Percentiles rank a stretch among this genome's conserved stretches.
Conservation (phyloP, 78 protist genomes). For the Anaeramoeba ignava region DNA sequence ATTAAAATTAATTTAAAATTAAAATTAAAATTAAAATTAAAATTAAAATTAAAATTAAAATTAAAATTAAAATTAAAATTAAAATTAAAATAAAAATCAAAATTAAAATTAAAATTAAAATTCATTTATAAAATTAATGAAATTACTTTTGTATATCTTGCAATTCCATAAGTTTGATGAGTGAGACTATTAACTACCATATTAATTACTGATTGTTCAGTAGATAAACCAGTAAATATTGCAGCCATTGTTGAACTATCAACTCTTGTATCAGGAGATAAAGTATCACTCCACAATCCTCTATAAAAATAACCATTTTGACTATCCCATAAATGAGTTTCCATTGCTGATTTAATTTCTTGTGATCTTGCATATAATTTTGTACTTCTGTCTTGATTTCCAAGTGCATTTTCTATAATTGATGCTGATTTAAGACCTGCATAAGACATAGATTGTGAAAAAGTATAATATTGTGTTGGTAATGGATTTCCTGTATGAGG, state of each 20-base stretch:
- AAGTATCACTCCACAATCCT: constrained; percentile 11
- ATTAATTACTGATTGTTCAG: neutral
- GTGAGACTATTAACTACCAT: neutral
- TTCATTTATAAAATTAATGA: too few species aligned
- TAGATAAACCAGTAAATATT: neutral
- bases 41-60: too few species aligned
- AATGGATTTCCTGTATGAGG: constrained; percentile 11
- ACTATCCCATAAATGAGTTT: neutral
- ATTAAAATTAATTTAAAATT: too few species aligned
- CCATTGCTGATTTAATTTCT: neutral
- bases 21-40: too few species aligned
- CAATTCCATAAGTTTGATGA: neutral
- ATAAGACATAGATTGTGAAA: constrained; percentile 7
- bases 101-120: too few species aligned
- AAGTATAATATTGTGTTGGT: constrained; percentile 11
- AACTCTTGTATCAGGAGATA: neutral
- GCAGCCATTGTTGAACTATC: constrained; percentile 10
- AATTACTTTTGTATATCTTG: neutral
- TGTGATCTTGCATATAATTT: neutral
- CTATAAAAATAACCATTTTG: neutral
- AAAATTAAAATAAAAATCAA: too few species aligned
- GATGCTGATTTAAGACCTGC: constrained; percentile 15
- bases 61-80: too few species aligned
- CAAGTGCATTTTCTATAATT: neutral
- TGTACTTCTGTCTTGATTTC: neutral